A percentile compares a stretch with the other conserved stretches of the same genome.
Conservation (phyloP, 1,284 basidiomycete genomes). For the Austropuccinia psidii region DNA sequence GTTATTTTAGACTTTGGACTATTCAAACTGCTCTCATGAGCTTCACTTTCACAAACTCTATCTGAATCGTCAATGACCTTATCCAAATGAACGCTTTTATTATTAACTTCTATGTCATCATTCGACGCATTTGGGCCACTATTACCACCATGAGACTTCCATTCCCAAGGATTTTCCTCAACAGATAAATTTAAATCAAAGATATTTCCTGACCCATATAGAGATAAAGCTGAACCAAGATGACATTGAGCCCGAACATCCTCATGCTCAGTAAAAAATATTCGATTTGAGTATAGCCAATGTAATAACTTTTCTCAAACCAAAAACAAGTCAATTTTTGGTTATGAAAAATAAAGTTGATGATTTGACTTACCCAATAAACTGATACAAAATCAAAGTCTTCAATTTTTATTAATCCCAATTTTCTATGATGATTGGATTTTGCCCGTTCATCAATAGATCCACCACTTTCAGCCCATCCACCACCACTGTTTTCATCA, state of each 20-base stretch:
- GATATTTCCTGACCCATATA: background rate
- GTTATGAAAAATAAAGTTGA: conserved; percentile 8
- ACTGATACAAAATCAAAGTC: conserved; percentile 73
- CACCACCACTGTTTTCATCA: conserved; percentile 48
- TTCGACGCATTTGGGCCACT: background rate
- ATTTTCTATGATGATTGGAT: background rate
- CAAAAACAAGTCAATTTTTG: background rate
- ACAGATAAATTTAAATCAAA: background rate
- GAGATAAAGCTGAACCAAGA: background rate
- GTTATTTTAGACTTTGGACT: background rate
- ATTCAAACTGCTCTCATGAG: background rate
- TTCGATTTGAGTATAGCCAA: conserved; percentile 32
- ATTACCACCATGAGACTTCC: background rate
- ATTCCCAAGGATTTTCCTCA: background rate
- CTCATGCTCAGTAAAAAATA: conserved; percentile 35
- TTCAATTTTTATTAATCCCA: conserved; percentile 56
- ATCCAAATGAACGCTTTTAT: background rate
- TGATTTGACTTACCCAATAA: conserved; percentile 65
- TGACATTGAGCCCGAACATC: conserved; percentile 20
- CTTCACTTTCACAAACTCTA: background rate
- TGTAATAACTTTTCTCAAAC: background rate
- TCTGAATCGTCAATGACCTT: background rate
- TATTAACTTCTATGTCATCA: background rate
- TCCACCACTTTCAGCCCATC: conserved; percentile 59
- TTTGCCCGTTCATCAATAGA: background rate